Evolutionary conservation across 257 asterid species (phyloP).

Genomic region (Apocynum venetum): DNA sequence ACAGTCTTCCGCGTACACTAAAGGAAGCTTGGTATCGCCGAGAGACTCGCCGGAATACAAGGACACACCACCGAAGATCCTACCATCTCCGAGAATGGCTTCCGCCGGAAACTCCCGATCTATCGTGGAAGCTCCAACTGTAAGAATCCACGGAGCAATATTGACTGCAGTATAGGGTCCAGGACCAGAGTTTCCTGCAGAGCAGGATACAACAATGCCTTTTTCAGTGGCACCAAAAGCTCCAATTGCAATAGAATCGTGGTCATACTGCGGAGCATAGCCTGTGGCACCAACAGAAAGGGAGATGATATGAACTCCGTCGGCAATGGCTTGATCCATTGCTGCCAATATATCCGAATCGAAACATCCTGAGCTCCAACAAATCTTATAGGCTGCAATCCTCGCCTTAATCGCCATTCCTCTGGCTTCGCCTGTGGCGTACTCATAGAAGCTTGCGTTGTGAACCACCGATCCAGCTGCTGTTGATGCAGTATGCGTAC

Average conservation of each 20-base stretch:
- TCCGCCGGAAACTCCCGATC: slow-evolving; percentile 94
- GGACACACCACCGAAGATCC: slow-evolving; percentile 62
- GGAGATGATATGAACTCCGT: slow-evolving; percentile 78
- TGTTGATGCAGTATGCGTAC: slow-evolving; percentile 90
- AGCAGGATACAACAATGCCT: slow-evolving; percentile 87
- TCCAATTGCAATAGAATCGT: slow-evolving; percentile 85
- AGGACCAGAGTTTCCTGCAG: slow-evolving; percentile 92
- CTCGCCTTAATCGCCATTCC: slow-evolving; percentile 93
- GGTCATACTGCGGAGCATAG: slow-evolving; percentile 56
- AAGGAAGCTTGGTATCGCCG: slow-evolving; percentile 34
- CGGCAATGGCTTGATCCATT: slow-evolving; percentile 68
- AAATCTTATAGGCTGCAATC: slow-evolving; percentile 78
- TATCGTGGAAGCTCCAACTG: slow-evolving; percentile 92
- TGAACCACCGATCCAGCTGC: slow-evolving; percentile 77
- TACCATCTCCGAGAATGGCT: slow-evolving; percentile 72
- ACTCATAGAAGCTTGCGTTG: slow-evolving; percentile 73
- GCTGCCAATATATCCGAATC: slow-evolving; percentile 91
- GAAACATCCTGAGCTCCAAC: slow-evolving; percentile 73
- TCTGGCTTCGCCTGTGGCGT: slow-evolving; percentile 77
- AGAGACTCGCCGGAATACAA: slow-evolving; percentile 58
- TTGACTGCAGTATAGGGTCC: slow-evolving; percentile 58
- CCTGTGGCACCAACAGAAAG: slow-evolving; percentile 80
- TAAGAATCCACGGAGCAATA: slow-evolving; percentile 93
- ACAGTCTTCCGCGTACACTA: slow-evolving; percentile 70
- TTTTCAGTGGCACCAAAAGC: slow-evolving; percentile 65